Evolutionary conservation across 73 alveolate species (phyloP).

Genomic region (Tetrahymena malaccensis): DNA sequence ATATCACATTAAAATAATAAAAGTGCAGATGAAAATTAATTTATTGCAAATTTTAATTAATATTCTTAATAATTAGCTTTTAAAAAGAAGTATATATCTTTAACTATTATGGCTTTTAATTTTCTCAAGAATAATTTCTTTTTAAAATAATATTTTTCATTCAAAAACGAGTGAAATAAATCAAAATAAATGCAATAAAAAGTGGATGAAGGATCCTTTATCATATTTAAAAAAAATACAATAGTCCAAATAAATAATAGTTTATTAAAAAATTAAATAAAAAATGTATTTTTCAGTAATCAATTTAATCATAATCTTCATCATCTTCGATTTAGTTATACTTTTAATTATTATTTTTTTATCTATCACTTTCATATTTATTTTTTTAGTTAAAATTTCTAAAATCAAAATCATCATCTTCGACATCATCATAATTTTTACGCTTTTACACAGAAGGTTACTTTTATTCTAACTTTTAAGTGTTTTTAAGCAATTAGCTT

Average conservation of each 20-base stretch:
- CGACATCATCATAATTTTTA: neutral
- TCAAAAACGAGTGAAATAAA: too few relatives aligned
- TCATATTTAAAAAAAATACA: neutral
- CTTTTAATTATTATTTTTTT: neutral
- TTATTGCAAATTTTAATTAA: too few relatives aligned
- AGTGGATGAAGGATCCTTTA: too few relatives aligned
- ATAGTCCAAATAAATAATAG: neutral
- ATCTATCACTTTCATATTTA: neutral
- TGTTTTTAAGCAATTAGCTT: neutral
- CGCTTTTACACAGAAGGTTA: neutral
- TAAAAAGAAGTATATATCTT: too few relatives aligned
- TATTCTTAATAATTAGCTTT: neutral
- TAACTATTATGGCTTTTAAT: too few relatives aligned
- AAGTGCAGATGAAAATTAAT: too few relatives aligned
- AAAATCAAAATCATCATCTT: neutral
- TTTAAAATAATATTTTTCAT: too few relatives aligned
- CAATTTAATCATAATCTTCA: neutral
- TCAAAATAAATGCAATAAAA: too few relatives aligned
- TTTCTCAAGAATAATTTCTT: too few relatives aligned
- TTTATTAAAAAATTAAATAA: too few relatives aligned
- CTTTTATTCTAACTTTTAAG: neutral
- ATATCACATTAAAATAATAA: too few relatives aligned
- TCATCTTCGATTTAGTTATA: neutral
- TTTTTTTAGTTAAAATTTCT: neutral
- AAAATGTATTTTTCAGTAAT: neutral